Base-by-base conservation (phyloP, 306 rosid genomes). In the Trifolium fragiferum region DNA sequence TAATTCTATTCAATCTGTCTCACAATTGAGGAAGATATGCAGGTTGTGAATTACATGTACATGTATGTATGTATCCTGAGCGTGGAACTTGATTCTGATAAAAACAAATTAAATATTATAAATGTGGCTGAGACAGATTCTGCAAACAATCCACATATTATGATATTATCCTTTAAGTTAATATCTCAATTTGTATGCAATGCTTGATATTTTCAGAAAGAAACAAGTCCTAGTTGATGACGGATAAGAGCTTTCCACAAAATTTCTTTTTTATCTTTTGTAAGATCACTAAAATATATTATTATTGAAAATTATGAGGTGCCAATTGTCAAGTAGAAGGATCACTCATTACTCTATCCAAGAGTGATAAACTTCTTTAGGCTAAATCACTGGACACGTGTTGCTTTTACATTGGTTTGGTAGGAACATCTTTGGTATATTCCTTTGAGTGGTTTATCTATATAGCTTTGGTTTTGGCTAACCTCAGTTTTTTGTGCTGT, bases 341-440 rank as follows among this genome's bases (percentile, higher is more conserved):
- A 80, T 87, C 96, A 87, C 96, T 69, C 89, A 35, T 90, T 90
- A 68, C 85, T 86, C 72, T 85, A 88, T 90, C 98, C 83, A 50
- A 78, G 91, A 47, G 67, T 58, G 91, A 90, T 90, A 87, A 86
- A 82, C 77, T 71, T 85, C 88, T 58, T 62, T 69, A 81, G 98
- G 98, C 89, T 76, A 74, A 60, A 72, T 80, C 76, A 76, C n/a
- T 35, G 9, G 89, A 92, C 91, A 92, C 91, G 91, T 88, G 83
- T 76, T 35, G 53, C 8, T 58, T 50, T 71, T 70, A 58, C 66
- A 79, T 77, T 83, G 72, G 65, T 25, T 74, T 35, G 14, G 38
- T 62, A 0, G 15, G 78, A 80, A 57, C 78, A 80, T 38, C 37
- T 41, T 41, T 70, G 86, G 82, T 70, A 85, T 92, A 86, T 89